A percentile compares a stretch with the other conserved stretches of the same genome.
phyloP scores from a whole-genome alignment of 495 filamentous ascomycete species.

The Aspergillus egyptiacus region DNA sequence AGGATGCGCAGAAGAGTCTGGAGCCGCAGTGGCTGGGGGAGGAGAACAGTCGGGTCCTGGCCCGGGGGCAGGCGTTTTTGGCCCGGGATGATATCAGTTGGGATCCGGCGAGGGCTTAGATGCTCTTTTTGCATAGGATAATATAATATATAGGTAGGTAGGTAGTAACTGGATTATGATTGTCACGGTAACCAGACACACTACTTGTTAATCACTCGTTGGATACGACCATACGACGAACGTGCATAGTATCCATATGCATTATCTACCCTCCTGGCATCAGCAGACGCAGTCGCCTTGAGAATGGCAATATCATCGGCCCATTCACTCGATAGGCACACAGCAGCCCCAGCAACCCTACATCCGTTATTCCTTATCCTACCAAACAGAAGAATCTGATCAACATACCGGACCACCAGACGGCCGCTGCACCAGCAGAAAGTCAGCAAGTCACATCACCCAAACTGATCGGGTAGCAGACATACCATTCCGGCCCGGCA shows the following conservation, averaged over 20 bases:
- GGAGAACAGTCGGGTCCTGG: not conserved
- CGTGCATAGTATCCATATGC: no score
- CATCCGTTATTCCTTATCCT: not conserved
- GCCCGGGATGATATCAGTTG: not conserved
- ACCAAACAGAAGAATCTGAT: no score
- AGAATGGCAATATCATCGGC: not conserved
- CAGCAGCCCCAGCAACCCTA: slow-evolving; percentile 6
- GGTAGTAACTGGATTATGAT: no score
- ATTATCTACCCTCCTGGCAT: no score
- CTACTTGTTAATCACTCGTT: no score
- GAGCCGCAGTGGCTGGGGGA: slow-evolving; percentile 6
- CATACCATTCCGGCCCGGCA: slow-evolving; percentile 4
- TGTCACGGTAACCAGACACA: no score
- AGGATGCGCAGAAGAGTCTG: not conserved
- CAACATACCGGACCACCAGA: not conserved
- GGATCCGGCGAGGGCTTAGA: not conserved
- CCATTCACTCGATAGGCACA: not conserved
- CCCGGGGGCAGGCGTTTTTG: slow-evolving; percentile 3
- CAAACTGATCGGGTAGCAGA: not conserved
- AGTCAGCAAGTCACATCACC: no score
- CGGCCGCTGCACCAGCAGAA: no score
- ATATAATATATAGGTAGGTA: no score
- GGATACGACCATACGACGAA: no score
- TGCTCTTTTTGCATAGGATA: not conserved
- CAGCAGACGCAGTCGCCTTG: no score